Base-by-base conservation (phyloP, 805 yeast genomes). In the Candida tammaniensis region DNA sequence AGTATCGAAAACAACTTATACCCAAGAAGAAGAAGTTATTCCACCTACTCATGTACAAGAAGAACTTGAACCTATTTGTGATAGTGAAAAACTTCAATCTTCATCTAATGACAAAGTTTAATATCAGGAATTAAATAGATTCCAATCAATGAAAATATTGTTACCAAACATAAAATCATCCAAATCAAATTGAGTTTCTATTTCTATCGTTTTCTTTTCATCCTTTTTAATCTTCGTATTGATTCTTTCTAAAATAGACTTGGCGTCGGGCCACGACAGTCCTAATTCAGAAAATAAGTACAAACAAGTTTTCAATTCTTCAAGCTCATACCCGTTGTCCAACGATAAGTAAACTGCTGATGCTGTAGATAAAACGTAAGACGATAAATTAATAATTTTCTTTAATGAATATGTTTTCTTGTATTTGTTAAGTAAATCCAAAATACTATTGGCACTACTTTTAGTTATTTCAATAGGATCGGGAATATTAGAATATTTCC, bases 1-100 rank as follows among this genome's bases (percentile, higher is more conserved):
- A 14, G 42, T 44, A 13, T 27, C 40, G 4, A 35, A 44, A 17
- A 42, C 44, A 2, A 39, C 32, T 24, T 41, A 38, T 29, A 29
- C 17, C 14, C 12, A 26, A 19, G 45, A 41, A 25, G 40, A 36
- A n/a, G 42, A 28, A 10, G 32, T 33, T 18, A 24, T 24, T 24
- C 32, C 32, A 22, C 38, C 38, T 3, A 9, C 33, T 24, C 11
- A 10, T 11, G 13, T 28, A 6, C 20, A 18, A 17, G 24, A 23
- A 2, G 33, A 29, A 16, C 33, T 34, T 34, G 30, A 33, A 15
- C 14, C 21, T 5, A 14, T 3, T n/a, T n/a, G n/a, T n/a, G n/a
- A n/a, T n/a, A n/a, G n/a, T n/a, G n/a, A n/a, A n/a, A n/a, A n/a
- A n/a, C n/a, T n/a, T 29, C 20, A 29, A 3, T 29, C 32, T 15